Evolutionary conservation across 192 early-diverging fungal genomes (phyloP).

Genomic region (Glomus cerebriforme): DNA sequence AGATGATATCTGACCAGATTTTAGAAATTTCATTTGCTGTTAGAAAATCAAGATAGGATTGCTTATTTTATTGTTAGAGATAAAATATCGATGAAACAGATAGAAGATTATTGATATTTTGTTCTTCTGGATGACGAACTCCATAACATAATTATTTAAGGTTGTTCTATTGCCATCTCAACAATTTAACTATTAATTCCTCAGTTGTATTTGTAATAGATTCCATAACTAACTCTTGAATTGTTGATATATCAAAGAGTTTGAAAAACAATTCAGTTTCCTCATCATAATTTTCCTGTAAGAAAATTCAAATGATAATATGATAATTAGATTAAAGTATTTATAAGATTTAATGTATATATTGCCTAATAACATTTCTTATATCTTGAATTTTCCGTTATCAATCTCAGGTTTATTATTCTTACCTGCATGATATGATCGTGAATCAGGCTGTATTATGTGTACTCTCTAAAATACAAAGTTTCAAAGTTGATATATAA

Average conservation of each 20-base stretch:
- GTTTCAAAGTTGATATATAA: slow-evolving; percentile 7
- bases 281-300: background rate
- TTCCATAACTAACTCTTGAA: background rate
- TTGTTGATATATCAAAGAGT: background rate
- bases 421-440: slow-evolving; percentile 17
- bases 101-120: slow-evolving; percentile 2
- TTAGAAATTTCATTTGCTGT: slow-evolving; percentile 11
- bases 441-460: slow-evolving; percentile 1
- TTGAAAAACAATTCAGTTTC: background rate
- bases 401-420: slow-evolving; percentile 21
- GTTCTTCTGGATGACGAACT: background rate
- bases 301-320: slow-evolving; percentile 5
- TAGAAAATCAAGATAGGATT: slow-evolving; percentile 2
- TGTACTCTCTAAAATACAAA: slow-evolving; percentile 15
- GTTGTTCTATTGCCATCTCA: slow-evolving; percentile 5
- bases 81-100: slow-evolving; percentile 15
- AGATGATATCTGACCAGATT: background rate
- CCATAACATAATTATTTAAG: slow-evolving; percentile 6
- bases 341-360: slow-evolving; percentile 14
- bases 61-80: slow-evolving; percentile 1
- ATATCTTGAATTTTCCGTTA: slow-evolving; percentile 7
- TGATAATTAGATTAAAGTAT: slow-evolving; percentile 17
- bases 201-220: background rate
- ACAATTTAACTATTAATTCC: slow-evolving; percentile 1
- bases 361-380: slow-evolving; percentile 14